A percentile compares a stretch with the other conserved stretches of the same genome.
Evolutionary conservation across 2,329 filamentous ascomycete genomes (phyloP).

Genomic region (Pseudogymnoascus sp.): DNA sequence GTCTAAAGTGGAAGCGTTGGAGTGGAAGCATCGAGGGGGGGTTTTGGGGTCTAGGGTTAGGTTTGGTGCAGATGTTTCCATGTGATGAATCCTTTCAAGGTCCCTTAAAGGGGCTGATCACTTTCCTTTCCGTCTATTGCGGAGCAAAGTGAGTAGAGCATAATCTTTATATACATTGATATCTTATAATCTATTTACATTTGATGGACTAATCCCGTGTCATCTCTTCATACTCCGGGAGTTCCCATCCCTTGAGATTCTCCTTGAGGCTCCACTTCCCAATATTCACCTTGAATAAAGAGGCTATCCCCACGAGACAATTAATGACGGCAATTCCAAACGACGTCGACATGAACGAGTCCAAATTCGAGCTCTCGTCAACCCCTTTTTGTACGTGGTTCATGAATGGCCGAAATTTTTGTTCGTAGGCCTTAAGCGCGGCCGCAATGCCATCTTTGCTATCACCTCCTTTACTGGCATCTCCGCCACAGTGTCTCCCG

Average conservation of each 20-base stretch:
- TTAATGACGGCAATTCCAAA: constrained; percentile 29
- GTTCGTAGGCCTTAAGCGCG: constrained; percentile 37
- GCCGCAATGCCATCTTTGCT: constrained; percentile 41
- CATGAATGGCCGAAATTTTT: constrained; percentile 37
- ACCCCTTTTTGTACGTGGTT: constrained; percentile 30
- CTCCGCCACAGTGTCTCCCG: constrained; percentile 9
- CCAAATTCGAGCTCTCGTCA: background rate
- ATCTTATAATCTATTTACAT: background rate
- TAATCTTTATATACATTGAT: background rate
- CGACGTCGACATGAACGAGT: constrained; percentile 23
- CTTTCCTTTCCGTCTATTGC: background rate
- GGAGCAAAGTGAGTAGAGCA: background rate
- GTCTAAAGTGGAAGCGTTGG: background rate
- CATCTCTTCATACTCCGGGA: constrained; percentile 25
- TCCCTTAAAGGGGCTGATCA: background rate
- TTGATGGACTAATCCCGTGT: constrained; percentile 24
- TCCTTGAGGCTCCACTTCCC: constrained; percentile 26
- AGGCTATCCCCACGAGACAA: constrained; percentile 24
- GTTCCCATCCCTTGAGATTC: constrained; percentile 28
- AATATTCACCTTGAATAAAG: constrained; percentile 30
- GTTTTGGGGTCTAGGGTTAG: background rate
- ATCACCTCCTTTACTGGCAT: constrained; percentile 14
- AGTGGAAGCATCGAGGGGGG: background rate
- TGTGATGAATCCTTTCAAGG: background rate
- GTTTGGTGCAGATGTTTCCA: background rate